Percentiles rank a stretch among this genome's conserved stretches.
Evolutionary conservation across 176 grass and related monocot species (phyloP).

Genomic region (Pontederia crassipes): DNA sequence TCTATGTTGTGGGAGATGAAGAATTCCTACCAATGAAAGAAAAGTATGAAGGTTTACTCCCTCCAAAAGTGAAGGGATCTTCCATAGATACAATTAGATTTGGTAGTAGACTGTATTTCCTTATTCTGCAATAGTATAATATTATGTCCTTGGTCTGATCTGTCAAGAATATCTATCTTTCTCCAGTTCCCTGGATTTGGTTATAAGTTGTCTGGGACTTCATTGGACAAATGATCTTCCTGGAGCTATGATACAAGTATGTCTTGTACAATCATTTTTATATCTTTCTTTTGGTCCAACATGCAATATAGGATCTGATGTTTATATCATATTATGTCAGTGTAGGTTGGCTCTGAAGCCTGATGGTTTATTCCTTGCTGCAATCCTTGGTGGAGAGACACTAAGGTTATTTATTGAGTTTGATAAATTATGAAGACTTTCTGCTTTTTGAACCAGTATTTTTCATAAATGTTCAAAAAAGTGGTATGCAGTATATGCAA

Average conservation of each 20-base stretch:
- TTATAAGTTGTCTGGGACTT: conserved; percentile 88
- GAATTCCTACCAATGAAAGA: conserved; percentile 82
- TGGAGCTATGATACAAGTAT: conserved; percentile 95
- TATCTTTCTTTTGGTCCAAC: background rate
- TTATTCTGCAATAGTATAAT: background rate
- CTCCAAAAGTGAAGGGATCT: background rate
- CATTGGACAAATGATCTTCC: conserved; percentile 99
- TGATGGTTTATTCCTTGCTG: conserved; percentile 88
- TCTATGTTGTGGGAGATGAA: conserved; percentile 66
- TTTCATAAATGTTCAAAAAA: no score
- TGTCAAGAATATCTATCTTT: background rate
- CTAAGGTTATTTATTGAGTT: conserved; percentile 45
- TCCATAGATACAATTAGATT: background rate
- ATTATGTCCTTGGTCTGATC: background rate
- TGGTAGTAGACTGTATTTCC: background rate
- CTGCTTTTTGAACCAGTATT: background rate
- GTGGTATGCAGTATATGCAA: no score
- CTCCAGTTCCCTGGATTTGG: conserved; percentile 77
- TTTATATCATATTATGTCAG: conserved; percentile 34
- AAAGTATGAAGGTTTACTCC: conserved; percentile 40
- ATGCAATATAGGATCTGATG: no score
- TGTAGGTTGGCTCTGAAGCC: conserved; percentile 72
- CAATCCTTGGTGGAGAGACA: conserved; percentile 90
- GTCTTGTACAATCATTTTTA: background rate
- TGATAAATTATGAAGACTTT: conserved; percentile 8